Evolutionary conservation across 1,284 basidiomycete genomes (phyloP).

Genomic region (Melampsora americana): DNA sequence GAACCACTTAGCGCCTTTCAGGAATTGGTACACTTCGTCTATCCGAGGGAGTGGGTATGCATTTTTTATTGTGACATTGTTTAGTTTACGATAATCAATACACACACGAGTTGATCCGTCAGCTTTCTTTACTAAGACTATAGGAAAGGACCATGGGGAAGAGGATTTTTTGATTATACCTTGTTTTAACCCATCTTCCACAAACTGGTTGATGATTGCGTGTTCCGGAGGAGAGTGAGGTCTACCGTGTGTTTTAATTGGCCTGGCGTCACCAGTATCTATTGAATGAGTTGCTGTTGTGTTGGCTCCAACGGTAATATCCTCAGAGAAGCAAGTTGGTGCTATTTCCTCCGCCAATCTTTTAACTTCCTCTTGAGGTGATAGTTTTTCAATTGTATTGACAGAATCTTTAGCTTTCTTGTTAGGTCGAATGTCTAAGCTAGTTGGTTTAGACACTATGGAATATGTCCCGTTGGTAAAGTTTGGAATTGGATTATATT

Average conservation of each 20-base stretch:
- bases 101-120: background rate
- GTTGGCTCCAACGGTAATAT: background rate
- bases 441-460: background rate
- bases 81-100: background rate
- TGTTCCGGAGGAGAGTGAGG: conserved; percentile 8
- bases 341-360: background rate
- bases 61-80: conserved; percentile 3
- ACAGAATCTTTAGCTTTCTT: background rate
- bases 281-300: background rate
- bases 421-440: background rate
- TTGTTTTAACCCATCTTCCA: conserved; percentile 9
- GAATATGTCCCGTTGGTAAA: background rate
- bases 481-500: background rate
- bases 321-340: background rate
- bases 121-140: conserved; percentile 3
- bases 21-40: background rate
- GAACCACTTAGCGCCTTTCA: background rate
- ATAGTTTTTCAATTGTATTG: background rate
- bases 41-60: conserved; percentile 1
- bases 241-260: background rate
- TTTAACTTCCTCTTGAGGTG: background rate
- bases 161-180: background rate
- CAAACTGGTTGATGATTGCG: background rate
- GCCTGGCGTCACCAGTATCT: background rate
- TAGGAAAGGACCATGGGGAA: background rate